phyloP scores from a whole-genome alignment of 2,329 filamentous ascomycete genomes.

The Sordariomycetes sp. region DNA sequence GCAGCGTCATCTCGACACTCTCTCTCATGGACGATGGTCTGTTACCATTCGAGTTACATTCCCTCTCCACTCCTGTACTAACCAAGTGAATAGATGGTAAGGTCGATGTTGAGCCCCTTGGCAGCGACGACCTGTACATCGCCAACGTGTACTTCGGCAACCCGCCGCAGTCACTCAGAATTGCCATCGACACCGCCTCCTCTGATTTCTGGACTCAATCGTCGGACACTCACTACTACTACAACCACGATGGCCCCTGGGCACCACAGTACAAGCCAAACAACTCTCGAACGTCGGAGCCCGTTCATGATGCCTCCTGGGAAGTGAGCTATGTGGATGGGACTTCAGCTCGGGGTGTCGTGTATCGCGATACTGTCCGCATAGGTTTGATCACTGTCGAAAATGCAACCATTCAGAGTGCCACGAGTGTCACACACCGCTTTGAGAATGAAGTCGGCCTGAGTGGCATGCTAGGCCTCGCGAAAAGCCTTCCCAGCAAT shows the following conservation, averaged over 20 bases:
- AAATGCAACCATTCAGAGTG: conserved; percentile 40
- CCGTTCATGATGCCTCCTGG: conserved; percentile 36
- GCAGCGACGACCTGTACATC: conserved; percentile 32
- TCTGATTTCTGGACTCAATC: conserved; percentile 48
- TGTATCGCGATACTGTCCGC: conserved; percentile 39
- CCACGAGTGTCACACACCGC: conserved; percentile 28
- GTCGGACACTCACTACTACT: conserved; percentile 30
- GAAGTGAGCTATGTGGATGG: conserved; percentile 33
- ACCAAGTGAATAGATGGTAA: conserved; percentile 16
- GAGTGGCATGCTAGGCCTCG: conserved; percentile 44
- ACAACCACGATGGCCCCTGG: conserved; percentile 23
- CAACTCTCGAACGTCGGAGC: conserved; percentile 31
- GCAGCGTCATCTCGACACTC: conserved; percentile 11
- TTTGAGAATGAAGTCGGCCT: conserved; percentile 31
- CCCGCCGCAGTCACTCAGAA: conserved; percentile 34
- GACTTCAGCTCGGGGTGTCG: conserved; percentile 32
- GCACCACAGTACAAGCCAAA: conserved; percentile 32
- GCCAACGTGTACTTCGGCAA: conserved; percentile 35
- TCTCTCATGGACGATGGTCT: conserved; percentile 19
- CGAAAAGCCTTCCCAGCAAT: conserved; percentile 34
- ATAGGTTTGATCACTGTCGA: conserved; percentile 34
- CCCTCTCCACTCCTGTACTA: conserved; percentile 10
- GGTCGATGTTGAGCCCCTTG: conserved; percentile 24
- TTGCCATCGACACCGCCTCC: conserved; percentile 46
- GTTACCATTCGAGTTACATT: conserved; percentile 3